Percentiles rank a stretch among this genome's conserved stretches.
phyloP scores from a whole-genome alignment of 129 eudicot species.

The Pittosporum tobira region DNA sequence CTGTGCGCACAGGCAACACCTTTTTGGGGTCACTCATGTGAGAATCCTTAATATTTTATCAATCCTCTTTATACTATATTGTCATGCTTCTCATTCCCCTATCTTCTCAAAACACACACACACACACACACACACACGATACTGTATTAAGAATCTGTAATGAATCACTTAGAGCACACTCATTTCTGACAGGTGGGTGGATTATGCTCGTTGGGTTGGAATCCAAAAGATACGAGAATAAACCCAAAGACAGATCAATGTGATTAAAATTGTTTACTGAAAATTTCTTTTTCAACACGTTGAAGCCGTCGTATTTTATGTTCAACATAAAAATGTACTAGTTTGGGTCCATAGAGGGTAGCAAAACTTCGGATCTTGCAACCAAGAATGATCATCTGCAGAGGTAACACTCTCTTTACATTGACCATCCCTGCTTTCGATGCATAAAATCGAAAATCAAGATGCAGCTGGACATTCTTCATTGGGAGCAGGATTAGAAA shows the following conservation, averaged over 20 bases:
- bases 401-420: background rate
- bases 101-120: constrained; percentile 3
- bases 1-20: constrained; percentile 89
- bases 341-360: background rate
- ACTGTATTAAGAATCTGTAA: background rate
- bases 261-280: background rate
- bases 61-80: background rate
- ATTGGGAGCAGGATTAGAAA: too few species aligned
- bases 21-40: constrained; percentile 82
- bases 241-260: background rate
- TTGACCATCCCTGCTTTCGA: background rate
- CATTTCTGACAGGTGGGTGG: constrained; percentile 70
- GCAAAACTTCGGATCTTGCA: background rate
- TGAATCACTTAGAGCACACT: background rate
- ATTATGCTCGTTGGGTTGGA: constrained; percentile 89
- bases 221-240: constrained; percentile 39
- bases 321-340: background rate
- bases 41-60: constrained; percentile 14
- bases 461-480: too few species aligned
- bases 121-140: background rate
- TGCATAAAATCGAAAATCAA: background rate
- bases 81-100: background rate
- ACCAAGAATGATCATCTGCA: background rate
- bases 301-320: background rate
- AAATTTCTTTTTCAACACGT: too few species aligned